Conservation (phyloP, 768 basidiomycete genomes). For the Tylopilus plumbeoviolaceoides region DNA sequence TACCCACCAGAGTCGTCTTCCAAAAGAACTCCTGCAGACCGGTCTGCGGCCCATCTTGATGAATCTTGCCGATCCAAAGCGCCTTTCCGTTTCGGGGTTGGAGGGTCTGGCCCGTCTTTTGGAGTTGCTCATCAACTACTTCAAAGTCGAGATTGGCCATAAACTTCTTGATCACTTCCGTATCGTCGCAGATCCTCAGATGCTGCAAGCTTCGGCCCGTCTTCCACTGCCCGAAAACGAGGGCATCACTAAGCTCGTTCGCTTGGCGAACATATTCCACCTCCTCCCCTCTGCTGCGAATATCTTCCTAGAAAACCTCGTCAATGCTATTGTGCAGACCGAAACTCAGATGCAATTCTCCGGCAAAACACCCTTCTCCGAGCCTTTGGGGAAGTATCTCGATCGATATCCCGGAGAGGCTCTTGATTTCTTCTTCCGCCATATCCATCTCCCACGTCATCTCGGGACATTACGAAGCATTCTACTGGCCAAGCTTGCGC, state of each 20-base stretch:
- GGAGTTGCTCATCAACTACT: slow-evolving; percentile 95
- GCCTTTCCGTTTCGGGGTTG: slow-evolving; percentile 84
- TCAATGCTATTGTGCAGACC: slow-evolving; percentile 84
- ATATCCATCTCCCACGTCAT: slow-evolving; percentile 74
- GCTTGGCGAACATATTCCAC: slow-evolving; percentile 97
- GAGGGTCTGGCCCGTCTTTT: slow-evolving; percentile 93
- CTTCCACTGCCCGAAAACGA: slow-evolving; percentile 84
- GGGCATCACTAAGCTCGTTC: slow-evolving; percentile 87
- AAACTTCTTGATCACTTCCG: slow-evolving; percentile 97
- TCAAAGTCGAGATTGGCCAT: slow-evolving; percentile 98
- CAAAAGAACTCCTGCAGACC: slow-evolving; percentile 92
- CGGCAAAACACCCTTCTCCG: slow-evolving; percentile 85
- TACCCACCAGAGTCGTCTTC: slow-evolving; percentile 84
- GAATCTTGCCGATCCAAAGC: slow-evolving; percentile 95
- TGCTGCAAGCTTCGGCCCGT: slow-evolving; percentile 74
- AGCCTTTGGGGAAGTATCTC: slow-evolving; percentile 86
- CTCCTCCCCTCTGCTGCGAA: slow-evolving; percentile 91
- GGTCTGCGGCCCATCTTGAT: slow-evolving; percentile 95
- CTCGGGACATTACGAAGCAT: slow-evolving; percentile 83
- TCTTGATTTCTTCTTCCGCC: slow-evolving; percentile 76
- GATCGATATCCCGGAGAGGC: slow-evolving; percentile 87
- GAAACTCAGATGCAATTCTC: slow-evolving; percentile 92
- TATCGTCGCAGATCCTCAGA: slow-evolving; percentile 84
- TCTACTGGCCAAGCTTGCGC: slow-evolving; percentile 73
- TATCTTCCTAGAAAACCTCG: slow-evolving; percentile 84